Evolutionary conservation across 495 filamentous ascomycete species (phyloP).

Genomic region (Daldinia loculata): DNA sequence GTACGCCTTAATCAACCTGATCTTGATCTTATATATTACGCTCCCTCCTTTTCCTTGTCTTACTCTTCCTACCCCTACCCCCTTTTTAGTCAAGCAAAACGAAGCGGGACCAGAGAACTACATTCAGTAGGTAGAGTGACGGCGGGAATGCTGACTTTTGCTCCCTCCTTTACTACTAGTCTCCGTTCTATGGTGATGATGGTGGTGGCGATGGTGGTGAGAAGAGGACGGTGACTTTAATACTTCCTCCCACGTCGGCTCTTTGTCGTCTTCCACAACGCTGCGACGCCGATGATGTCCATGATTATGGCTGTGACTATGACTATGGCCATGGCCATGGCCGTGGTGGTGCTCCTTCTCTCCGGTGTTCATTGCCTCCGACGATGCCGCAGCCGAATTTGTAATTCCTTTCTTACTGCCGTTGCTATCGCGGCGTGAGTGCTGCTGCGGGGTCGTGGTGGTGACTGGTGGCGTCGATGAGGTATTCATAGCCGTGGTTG

Average conservation of each 20-base stretch:
- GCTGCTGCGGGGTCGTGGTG: background rate
- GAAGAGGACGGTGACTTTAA: slow-evolving; percentile 21
- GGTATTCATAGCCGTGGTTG: too few relatives aligned
- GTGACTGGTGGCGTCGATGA: too few relatives aligned
- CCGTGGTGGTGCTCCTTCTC: background rate
- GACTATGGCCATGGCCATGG: too few relatives aligned
- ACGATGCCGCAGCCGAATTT: too few relatives aligned
- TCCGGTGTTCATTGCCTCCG: background rate
- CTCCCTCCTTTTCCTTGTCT: too few relatives aligned
- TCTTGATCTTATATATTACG: too few relatives aligned
- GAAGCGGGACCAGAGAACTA: background rate
- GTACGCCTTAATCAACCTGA: too few relatives aligned
- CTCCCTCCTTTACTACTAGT: slow-evolving; percentile 12
- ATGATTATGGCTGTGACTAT: too few relatives aligned
- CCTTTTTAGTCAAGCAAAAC: slow-evolving; percentile 1
- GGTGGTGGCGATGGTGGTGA: background rate
- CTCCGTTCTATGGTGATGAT: slow-evolving; percentile 9
- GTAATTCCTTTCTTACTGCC: too few relatives aligned
- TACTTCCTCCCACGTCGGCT: slow-evolving; percentile 44
- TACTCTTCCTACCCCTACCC: background rate
- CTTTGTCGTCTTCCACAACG: slow-evolving; percentile 24
- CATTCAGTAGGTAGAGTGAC: slow-evolving; percentile 16
- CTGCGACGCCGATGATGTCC: too few relatives aligned
- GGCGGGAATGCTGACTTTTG: slow-evolving; percentile 9
- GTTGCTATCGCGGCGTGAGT: background rate